phyloP scores from a whole-genome alignment of 306 rosid species.

The Ammopiptanthus mongolicus region DNA sequence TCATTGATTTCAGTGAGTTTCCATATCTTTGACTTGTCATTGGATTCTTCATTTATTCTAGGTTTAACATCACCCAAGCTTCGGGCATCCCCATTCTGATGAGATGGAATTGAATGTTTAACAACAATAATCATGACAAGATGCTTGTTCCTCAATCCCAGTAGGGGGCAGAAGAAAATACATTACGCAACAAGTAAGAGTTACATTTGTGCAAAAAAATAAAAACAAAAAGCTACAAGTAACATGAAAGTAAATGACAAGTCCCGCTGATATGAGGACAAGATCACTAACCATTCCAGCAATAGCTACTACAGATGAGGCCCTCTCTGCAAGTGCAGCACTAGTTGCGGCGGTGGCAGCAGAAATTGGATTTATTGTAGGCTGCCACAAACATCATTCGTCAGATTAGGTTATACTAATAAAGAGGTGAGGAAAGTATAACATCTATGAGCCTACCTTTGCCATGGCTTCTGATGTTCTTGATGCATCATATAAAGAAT shows the following conservation, averaged over 20 bases:
- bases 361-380: slow-evolving; percentile 74
- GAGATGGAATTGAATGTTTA: slow-evolving; percentile 22
- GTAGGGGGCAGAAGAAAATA: neutral
- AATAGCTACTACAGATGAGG: slow-evolving; percentile 61
- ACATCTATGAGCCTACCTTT: slow-evolving; percentile 51
- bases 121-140: neutral
- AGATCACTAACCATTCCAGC: slow-evolving; percentile 80
- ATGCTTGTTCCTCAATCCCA: neutral
- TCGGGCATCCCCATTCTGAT: slow-evolving; percentile 83
- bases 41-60: slow-evolving; percentile 85
- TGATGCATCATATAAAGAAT: slow-evolving; percentile 70
- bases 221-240: neutral
- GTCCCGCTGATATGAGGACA: slow-evolving; percentile 5
- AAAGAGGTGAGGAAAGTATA: neutral
- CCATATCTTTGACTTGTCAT: slow-evolving; percentile 97
- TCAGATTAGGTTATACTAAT: neutral
- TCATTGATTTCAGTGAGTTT: slow-evolving; percentile 90
- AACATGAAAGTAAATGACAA: neutral
- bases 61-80: slow-evolving; percentile 91
- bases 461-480: slow-evolving; percentile 76
- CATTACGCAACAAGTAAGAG: neutral
- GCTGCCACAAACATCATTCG: slow-evolving; percentile 44
- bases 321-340: slow-evolving; percentile 78
- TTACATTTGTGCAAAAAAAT: neutral
- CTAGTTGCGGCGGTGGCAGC: slow-evolving; percentile 45